phyloP scores from a whole-genome alignment of 805 yeast species.

The Maudiozyma serrabonitensis region DNA sequence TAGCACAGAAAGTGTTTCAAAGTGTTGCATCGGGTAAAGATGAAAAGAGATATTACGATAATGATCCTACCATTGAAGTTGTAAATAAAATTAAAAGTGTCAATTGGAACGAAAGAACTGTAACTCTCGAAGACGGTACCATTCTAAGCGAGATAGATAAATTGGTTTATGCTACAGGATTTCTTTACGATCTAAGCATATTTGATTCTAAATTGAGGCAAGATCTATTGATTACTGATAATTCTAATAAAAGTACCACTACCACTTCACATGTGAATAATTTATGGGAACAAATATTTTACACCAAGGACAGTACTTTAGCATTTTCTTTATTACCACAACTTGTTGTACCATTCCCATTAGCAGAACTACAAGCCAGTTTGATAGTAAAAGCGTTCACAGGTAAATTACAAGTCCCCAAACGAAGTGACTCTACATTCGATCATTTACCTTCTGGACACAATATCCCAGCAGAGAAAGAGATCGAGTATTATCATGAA shows the following conservation, averaged over 20 bases:
- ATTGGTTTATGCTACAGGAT: constrained; percentile 43
- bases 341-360: constrained; percentile 52
- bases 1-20: constrained; percentile 29
- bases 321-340: constrained; percentile 55
- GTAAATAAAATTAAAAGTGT: constrained; percentile 27
- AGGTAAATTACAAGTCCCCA: constrained; percentile 44
- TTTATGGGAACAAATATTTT: constrained; percentile 51
- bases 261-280: constrained; percentile 26
- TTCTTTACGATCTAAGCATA: constrained; percentile 39
- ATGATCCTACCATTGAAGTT: constrained; percentile 6
- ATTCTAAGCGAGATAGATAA: constrained; percentile 28
- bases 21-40: constrained; percentile 43
- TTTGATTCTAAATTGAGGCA: constrained; percentile 20
- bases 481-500: constrained; percentile 20
- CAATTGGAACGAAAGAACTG: constrained; percentile 16
- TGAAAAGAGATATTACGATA: background rate
- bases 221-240: constrained; percentile 7
- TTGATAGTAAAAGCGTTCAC: constrained; percentile 54
- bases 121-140: constrained; percentile 28
- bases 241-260: no score
- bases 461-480: constrained; percentile 13
- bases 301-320: constrained; percentile 51
- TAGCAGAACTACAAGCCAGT: constrained; percentile 55
- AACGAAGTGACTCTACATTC: constrained; percentile 6
- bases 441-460: constrained; percentile 8